Conservation (phyloP, 2,329 filamentous ascomycete genomes). For the Biscogniauxia marginata region DNA sequence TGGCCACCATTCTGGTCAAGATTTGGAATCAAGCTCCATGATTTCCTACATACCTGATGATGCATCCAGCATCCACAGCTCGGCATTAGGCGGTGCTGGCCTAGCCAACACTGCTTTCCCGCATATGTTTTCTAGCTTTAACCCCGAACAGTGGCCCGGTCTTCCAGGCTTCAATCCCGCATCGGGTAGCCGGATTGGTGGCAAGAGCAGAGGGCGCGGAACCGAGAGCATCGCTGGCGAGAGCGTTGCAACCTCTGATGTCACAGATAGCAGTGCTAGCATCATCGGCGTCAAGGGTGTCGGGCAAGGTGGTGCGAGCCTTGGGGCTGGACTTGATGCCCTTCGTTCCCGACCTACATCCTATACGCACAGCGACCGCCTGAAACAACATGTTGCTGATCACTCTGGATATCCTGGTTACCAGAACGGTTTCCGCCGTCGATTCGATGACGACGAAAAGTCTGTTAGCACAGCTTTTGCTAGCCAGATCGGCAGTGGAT, state of each 20-base stretch:
- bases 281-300: slow-evolving; percentile 73
- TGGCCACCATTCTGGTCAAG: slow-evolving; percentile 43
- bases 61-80: slow-evolving; percentile 93
- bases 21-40: slow-evolving; percentile 80
- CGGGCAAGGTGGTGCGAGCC: slow-evolving; percentile 82
- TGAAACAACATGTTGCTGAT: slow-evolving; percentile 87
- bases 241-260: slow-evolving; percentile 87
- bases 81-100: slow-evolving; percentile 81
- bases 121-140: slow-evolving; percentile 93
- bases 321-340: slow-evolving; percentile 73
- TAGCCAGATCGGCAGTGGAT: slow-evolving; percentile 75
- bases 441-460: slow-evolving; percentile 88
- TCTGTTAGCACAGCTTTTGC: slow-evolving; percentile 96
- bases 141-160: slow-evolving; percentile 82
- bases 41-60: slow-evolving; percentile 96
- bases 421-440: slow-evolving; percentile 67
- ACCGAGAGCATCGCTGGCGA: slow-evolving; percentile 85
- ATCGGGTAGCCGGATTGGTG: slow-evolving; percentile 60
- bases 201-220: slow-evolving; percentile 64
- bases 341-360: slow-evolving; percentile 65
- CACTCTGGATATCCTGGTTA: slow-evolving; percentile 69
- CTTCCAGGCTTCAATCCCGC: slow-evolving; percentile 61
- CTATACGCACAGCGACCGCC: slow-evolving; percentile 80
- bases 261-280: slow-evolving; percentile 78
- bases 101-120: slow-evolving; percentile 76